Evolutionary conservation across 495 filamentous ascomycete species (phyloP).

Genomic region (Neurospora hispaniola): DNA sequence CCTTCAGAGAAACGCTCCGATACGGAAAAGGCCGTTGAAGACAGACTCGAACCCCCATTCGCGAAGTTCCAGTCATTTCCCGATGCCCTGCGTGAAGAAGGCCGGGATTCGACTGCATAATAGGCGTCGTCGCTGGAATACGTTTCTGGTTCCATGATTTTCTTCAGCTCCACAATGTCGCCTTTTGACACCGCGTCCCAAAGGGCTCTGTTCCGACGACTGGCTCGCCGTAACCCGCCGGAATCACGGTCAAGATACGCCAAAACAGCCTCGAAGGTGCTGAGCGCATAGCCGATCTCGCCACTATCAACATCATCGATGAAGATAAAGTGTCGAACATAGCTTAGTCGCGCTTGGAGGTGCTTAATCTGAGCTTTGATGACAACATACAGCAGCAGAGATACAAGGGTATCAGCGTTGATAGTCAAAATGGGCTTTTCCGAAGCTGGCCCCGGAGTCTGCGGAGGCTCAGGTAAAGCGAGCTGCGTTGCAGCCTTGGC

Average conservation of each 20-base stretch:
- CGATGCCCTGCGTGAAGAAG: constrained; percentile 29
- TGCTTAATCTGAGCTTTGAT: constrained; percentile 85
- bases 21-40: constrained; percentile 31
- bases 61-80: constrained; percentile 31
- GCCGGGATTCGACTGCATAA: constrained; percentile 21
- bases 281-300: constrained; percentile 93
- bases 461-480: constrained; percentile 36
- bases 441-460: constrained; percentile 13
- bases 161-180: constrained; percentile 60
- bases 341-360: constrained; percentile 75
- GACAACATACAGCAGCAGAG: constrained; percentile 81
- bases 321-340: constrained; percentile 94
- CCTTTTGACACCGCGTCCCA: constrained; percentile 81
- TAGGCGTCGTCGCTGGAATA: constrained; percentile 36
- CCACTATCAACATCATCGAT: constrained; percentile 95
- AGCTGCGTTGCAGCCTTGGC: constrained; percentile 68
- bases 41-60: constrained; percentile 35
- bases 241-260: constrained; percentile 82
- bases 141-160: constrained; percentile 60
- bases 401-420: constrained; percentile 93
- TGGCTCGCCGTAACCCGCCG: constrained; percentile 68
- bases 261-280: constrained; percentile 91
- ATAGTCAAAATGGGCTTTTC: constrained; percentile 58
- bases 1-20: constrained; percentile 39
- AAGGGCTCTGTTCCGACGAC: constrained; percentile 70